These are phyloP conservation scores for Coniella vitis DNA, from an alignment of 2,329 filamentous ascomycete species.

Conservation along the genomic window DNA sequence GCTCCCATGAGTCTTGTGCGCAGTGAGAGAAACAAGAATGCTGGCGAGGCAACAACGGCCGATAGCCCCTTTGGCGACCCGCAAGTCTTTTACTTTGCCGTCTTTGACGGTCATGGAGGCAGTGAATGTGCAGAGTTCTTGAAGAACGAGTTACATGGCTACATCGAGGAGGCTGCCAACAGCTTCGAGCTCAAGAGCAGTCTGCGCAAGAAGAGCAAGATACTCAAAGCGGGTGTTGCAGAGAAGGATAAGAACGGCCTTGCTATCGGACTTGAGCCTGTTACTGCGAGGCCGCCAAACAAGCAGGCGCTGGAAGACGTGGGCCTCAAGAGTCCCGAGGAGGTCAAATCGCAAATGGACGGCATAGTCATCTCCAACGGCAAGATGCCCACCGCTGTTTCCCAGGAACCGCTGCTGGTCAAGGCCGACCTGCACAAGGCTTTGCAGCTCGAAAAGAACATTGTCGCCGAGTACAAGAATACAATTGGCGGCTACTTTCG, in stretches of 20 bases:
- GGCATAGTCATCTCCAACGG: conserved; percentile 27
- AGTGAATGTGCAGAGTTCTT: conserved; percentile 82
- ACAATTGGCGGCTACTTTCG: conserved; percentile 92
- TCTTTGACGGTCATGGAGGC: conserved; percentile 95
- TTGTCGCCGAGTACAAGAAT: conserved; percentile 72
- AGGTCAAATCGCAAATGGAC: conserved; percentile 33
- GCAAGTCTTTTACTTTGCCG: conserved; percentile 94
- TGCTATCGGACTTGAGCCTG: conserved; percentile 7
- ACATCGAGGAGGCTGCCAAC: conserved; percentile 74
- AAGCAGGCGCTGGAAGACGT: conserved; percentile 25
- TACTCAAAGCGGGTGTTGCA: conserved; percentile 9
- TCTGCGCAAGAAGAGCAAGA: conserved; percentile 41
- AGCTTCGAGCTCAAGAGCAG: conserved; percentile 75
- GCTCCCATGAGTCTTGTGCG: conserved; percentile 57
- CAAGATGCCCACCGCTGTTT: conserved; percentile 28
- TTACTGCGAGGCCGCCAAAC: conserved; percentile 2
- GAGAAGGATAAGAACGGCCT: conserved; percentile 6
- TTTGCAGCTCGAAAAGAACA: conserved; percentile 58
- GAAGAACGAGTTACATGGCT: conserved; percentile 75
- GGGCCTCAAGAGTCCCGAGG: conserved; percentile 43
- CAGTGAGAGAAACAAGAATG: conserved; percentile 37
- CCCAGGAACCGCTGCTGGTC: conserved; percentile 39
- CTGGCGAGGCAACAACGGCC: conserved; percentile 59
- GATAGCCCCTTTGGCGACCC: conserved; percentile 80
- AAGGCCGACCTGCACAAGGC: conserved; percentile 52